phyloP scores from a whole-genome alignment of 2,329 filamentous ascomycete genomes.

The Colletotrichum orbiculare region DNA sequence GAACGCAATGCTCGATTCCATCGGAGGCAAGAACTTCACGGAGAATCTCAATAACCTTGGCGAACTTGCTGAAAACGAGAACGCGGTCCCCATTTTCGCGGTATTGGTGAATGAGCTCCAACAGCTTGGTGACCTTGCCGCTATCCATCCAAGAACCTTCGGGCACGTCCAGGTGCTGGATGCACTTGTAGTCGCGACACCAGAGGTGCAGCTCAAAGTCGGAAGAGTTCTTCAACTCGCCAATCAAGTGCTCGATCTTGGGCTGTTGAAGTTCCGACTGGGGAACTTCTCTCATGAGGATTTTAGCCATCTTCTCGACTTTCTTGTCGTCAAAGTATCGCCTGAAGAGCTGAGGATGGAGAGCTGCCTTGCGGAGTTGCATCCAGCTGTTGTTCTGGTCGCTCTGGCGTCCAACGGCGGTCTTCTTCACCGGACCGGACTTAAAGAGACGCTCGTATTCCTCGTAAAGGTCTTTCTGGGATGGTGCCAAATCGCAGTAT shows the following conservation, averaged over 20 bases:
- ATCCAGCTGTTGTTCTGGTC: slow-evolving; percentile 82
- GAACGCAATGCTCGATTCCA: slow-evolving; percentile 81
- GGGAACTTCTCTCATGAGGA: slow-evolving; percentile 76
- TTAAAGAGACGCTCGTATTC: slow-evolving; percentile 72
- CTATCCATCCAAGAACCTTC: slow-evolving; percentile 67
- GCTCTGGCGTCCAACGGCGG: slow-evolving; percentile 59
- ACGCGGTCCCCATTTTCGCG: slow-evolving; percentile 85
- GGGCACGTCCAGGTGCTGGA: slow-evolving; percentile 64
- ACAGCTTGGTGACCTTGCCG: slow-evolving; percentile 87
- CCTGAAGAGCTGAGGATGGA: slow-evolving; percentile 90
- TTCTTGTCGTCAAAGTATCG: slow-evolving; percentile 80
- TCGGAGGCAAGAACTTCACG: slow-evolving; percentile 82
- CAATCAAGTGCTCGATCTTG: slow-evolving; percentile 62
- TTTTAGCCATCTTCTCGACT: slow-evolving; percentile 80
- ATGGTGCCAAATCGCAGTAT: slow-evolving; percentile 80
- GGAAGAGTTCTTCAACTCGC: slow-evolving; percentile 67
- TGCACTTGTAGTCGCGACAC: slow-evolving; percentile 70
- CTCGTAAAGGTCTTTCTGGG: slow-evolving; percentile 80
- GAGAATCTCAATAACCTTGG: slow-evolving; percentile 89
- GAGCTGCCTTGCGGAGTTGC: slow-evolving; percentile 90
- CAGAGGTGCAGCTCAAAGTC: slow-evolving; percentile 75
- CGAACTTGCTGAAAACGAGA: slow-evolving; percentile 94
- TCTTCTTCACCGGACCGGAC: slow-evolving; percentile 66
- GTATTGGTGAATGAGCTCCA: slow-evolving; percentile 79
- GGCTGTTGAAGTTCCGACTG: slow-evolving; percentile 64